Evolutionary conservation across 208 protist genomes (phyloP).

Genomic region (Trypanosoma platydactyli): DNA sequence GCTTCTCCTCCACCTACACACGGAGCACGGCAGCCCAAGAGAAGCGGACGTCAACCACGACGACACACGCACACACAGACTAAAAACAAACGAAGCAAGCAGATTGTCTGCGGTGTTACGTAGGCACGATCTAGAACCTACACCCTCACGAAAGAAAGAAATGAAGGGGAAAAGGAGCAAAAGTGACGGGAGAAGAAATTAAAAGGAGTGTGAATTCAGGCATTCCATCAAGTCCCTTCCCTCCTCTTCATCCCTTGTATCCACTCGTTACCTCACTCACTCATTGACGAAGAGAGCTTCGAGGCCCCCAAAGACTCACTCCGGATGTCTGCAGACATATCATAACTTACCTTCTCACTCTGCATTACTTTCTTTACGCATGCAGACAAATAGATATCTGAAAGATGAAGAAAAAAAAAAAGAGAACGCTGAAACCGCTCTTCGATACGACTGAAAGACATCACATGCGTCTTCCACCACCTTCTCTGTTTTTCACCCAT

Average conservation of each 20-base stretch:
- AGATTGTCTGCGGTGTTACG: neutral
- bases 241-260: neutral
- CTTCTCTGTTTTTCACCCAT: neutral
- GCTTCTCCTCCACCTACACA: slow-evolving; percentile 1
- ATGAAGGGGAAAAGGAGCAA: slow-evolving; percentile 9
- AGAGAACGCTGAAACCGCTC: slow-evolving; percentile 5
- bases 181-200: slow-evolving; percentile 13
- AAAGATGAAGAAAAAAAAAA: slow-evolving; percentile 33
- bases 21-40: slow-evolving; percentile 26
- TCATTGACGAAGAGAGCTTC: no score
- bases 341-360: neutral
- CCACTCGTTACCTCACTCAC: neutral
- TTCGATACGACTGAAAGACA: neutral
- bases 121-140: neutral
- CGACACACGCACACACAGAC: slow-evolving; percentile 4
- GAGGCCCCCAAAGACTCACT: no score
- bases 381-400: neutral
- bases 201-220: neutral
- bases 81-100: neutral
- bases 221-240: neutral
- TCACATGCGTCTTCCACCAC: neutral
- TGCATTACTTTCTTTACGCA: neutral
- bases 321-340: no score
- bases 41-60: neutral
- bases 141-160: slow-evolving; percentile 4